Conservation (phyloP, 805 yeast genomes). For the Saccharomycopsis fermentans region DNA sequence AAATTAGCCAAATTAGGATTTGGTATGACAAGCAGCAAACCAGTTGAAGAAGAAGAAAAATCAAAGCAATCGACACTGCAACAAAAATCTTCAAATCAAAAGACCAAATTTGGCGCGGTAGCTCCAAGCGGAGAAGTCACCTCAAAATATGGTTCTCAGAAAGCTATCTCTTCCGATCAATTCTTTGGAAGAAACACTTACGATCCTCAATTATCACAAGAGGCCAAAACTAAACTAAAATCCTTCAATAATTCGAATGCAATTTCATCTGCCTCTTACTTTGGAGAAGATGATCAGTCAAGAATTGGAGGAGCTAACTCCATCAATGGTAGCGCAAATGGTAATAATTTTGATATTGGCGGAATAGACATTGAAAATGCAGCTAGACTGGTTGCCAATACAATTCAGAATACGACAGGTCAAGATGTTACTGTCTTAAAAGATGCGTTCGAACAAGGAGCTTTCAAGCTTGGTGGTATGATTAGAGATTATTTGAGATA, state of each 20-base stretch:
- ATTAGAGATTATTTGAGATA: slow-evolving; percentile 71
- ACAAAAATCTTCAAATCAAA: slow-evolving; percentile 17
- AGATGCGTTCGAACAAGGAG: slow-evolving; percentile 91
- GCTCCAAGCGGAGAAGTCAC: slow-evolving; percentile 68
- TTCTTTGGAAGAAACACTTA: slow-evolving; percentile 80
- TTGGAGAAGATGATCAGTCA: slow-evolving; percentile 71
- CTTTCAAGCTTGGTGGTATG: slow-evolving; percentile 74
- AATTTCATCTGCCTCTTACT: slow-evolving; percentile 86
- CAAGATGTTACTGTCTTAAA: slow-evolving; percentile 84
- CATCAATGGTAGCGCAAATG: slow-evolving; percentile 21
- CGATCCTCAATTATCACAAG: slow-evolving; percentile 67
- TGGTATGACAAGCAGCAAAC: slow-evolving; percentile 70
- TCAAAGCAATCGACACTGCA: slow-evolving; percentile 27
- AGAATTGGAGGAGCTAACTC: slow-evolving; percentile 7
- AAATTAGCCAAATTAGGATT: slow-evolving; percentile 77
- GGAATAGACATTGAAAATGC: slow-evolving; percentile 44
- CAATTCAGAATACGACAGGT: slow-evolving; percentile 65
- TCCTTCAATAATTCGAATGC: slow-evolving; percentile 79
- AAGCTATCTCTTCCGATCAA: slow-evolving; percentile 94
- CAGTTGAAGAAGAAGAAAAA: slow-evolving; percentile 29
- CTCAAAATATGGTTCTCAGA: slow-evolving; percentile 74
- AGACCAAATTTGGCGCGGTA: slow-evolving; percentile 40
- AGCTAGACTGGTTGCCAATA: slow-evolving; percentile 55
- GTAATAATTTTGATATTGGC: slow-evolving; percentile 22
- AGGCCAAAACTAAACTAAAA: slow-evolving; percentile 74